These are phyloP conservation scores for Escovopsis sp. DNA, from an alignment of 2,329 filamentous ascomycete genomes.

Conservation along the genomic window DNA sequence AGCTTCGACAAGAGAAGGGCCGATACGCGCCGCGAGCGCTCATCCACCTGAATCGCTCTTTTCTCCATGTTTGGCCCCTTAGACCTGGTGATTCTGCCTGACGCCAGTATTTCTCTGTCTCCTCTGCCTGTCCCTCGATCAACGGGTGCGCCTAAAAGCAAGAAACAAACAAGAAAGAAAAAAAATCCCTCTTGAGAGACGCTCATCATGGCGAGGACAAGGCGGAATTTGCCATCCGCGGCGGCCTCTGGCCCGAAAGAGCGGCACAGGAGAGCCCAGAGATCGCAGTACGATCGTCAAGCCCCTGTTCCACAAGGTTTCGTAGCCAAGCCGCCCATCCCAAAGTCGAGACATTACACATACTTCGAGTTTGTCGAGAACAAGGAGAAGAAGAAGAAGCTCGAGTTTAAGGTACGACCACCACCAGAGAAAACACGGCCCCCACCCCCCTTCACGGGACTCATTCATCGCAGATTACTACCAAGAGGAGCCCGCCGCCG, in stretches of 20 bases:
- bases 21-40: neutral
- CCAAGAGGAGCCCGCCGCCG: constrained; percentile 36
- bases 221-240: constrained; percentile 17
- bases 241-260: constrained; percentile 21
- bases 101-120: neutral
- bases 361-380: constrained; percentile 53
- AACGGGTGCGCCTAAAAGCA: neutral
- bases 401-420: constrained; percentile 43
- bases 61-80: neutral
- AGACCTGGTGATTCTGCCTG: neutral
- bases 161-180: neutral
- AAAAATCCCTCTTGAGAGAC: neutral
- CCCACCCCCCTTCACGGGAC: constrained; percentile 9
- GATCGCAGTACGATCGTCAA: constrained; percentile 18
- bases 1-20: no score
- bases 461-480: constrained; percentile 33
- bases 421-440: neutral
- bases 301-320: constrained; percentile 21
- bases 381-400: constrained; percentile 48
- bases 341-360: constrained; percentile 42
- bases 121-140: neutral
- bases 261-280: constrained; percentile 19
- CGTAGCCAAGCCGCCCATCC: constrained; percentile 23
- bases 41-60: neutral
- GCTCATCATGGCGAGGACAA: constrained; percentile 21